Conservation (phyloP, 495 filamentous ascomycete species). For the Astrocystis sublimbata region DNA sequence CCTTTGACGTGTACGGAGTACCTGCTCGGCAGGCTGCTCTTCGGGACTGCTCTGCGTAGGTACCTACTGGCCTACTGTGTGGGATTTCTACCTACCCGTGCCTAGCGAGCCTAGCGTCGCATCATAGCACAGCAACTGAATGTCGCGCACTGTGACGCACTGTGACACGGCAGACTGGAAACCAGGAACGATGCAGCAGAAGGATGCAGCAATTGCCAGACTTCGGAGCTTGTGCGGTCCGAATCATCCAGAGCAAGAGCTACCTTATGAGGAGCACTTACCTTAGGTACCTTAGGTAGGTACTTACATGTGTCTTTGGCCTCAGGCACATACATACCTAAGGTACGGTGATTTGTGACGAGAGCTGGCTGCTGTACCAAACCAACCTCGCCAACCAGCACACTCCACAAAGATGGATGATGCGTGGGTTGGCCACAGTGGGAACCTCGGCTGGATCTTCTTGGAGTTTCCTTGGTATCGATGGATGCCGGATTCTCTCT, state of each 20-base stretch:
- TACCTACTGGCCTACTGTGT: too few relatives aligned
- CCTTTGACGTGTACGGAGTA: neutral
- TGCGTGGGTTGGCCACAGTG: conserved; percentile 16
- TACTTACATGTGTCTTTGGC: too few relatives aligned
- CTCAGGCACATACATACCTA: too few relatives aligned
- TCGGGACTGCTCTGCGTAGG: too few relatives aligned
- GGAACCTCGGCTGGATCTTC: conserved; percentile 1
- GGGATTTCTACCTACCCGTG: too few relatives aligned
- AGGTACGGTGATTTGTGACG: too few relatives aligned
- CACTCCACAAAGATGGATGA: neutral
- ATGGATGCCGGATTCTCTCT: neutral
- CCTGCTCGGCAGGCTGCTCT: too few relatives aligned
- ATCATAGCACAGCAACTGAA: neutral
- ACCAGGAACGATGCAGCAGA: neutral
- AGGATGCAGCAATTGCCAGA: too few relatives aligned
- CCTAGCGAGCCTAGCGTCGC: neutral
- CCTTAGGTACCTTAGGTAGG: too few relatives aligned
- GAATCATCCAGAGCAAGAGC: neutral
- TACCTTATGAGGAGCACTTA: too few relatives aligned
- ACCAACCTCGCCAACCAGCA: too few relatives aligned
- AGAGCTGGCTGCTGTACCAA: too few relatives aligned
- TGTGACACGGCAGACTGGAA: neutral
- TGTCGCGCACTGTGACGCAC: conserved; percentile 1
- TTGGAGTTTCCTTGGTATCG: conserved; percentile 15
- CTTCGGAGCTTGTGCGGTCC: neutral